Percentiles rank a stretch among this genome's conserved stretches.
phyloP scores from a whole-genome alignment of 176 grass and related monocot genomes.

The Oryza meridionalis region DNA sequence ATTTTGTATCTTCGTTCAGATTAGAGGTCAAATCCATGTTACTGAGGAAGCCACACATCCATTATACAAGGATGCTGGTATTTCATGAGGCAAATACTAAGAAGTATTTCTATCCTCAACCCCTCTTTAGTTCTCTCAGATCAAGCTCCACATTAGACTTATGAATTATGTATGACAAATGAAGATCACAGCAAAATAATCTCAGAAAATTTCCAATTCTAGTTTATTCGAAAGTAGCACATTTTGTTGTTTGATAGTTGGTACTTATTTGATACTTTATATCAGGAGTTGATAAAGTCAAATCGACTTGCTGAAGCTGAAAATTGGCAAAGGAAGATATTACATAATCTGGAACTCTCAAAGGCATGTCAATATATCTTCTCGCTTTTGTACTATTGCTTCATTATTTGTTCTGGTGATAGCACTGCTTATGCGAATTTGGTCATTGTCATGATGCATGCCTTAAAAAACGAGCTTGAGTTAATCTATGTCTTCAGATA shows the following conservation, averaged over 20 bases:
- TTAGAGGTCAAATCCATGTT: background rate
- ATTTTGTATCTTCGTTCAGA: background rate
- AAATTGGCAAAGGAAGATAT: constrained; percentile 91
- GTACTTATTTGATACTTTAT: constrained; percentile 17
- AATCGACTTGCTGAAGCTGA: constrained; percentile 74
- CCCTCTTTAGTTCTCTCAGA: background rate
- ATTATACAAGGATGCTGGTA: background rate
- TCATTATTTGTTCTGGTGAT: constrained; percentile 22
- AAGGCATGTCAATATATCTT: constrained; percentile 46
- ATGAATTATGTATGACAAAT: background rate
- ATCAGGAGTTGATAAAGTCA: constrained; percentile 72
- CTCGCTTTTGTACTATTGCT: constrained; percentile 10
- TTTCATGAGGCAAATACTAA: background rate
- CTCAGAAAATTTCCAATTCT: background rate
- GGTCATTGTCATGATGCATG: background rate
- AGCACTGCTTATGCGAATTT: background rate
- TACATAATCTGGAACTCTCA: constrained; percentile 77
- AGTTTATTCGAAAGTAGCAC: background rate
- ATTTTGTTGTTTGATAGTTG: constrained; percentile 23
- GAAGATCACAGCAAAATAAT: no score
- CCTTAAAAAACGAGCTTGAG: constrained; percentile 20
- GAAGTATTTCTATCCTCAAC: background rate
- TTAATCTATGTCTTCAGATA: background rate
- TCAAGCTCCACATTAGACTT: background rate
- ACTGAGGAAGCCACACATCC: background rate